These are phyloP conservation scores for Metarhizium guizhouense DNA, from an alignment of 2,329 filamentous ascomycete species.

Conservation along the genomic window DNA sequence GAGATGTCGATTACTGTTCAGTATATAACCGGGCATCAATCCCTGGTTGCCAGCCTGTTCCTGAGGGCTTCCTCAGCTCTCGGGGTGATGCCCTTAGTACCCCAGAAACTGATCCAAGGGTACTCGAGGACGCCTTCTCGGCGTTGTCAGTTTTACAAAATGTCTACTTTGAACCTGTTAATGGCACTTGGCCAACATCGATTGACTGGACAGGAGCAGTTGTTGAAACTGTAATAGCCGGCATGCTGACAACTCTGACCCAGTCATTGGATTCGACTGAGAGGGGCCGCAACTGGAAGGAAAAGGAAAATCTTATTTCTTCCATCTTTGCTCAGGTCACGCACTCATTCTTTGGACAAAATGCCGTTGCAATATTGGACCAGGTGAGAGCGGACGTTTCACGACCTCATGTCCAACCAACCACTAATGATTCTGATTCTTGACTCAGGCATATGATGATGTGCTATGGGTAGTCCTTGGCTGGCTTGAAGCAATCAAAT, in stretches of 20 bases:
- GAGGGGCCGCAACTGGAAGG: constrained; percentile 31
- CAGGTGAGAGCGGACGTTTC: constrained; percentile 24
- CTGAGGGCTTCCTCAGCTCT: background rate
- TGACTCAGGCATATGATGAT: constrained; percentile 72
- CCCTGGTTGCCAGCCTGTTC: background rate
- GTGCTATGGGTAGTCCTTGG: constrained; percentile 92
- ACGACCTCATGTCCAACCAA: background rate
- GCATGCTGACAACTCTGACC: constrained; percentile 63
- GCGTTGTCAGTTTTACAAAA: constrained; percentile 70
- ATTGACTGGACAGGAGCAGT: constrained; percentile 96
- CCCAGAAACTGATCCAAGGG: constrained; percentile 1
- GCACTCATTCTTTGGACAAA: constrained; percentile 80
- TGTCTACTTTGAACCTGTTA: constrained; percentile 66
- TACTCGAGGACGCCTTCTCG: constrained; percentile 43
- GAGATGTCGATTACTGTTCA: background rate
- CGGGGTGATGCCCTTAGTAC: background rate
- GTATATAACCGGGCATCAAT: background rate
- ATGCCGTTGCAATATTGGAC: constrained; percentile 63
- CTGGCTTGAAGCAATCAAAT: constrained; percentile 77
- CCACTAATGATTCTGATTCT: background rate
- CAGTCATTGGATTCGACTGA: constrained; percentile 37
- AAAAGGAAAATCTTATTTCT: constrained; percentile 71
- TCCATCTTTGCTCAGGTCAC: constrained; percentile 70
- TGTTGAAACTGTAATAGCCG: constrained; percentile 68
- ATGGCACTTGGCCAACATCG: constrained; percentile 73